Evolutionary conservation across 1,139 yeast genomes (phyloP).

Genomic region (Lodderomyces margitis): DNA sequence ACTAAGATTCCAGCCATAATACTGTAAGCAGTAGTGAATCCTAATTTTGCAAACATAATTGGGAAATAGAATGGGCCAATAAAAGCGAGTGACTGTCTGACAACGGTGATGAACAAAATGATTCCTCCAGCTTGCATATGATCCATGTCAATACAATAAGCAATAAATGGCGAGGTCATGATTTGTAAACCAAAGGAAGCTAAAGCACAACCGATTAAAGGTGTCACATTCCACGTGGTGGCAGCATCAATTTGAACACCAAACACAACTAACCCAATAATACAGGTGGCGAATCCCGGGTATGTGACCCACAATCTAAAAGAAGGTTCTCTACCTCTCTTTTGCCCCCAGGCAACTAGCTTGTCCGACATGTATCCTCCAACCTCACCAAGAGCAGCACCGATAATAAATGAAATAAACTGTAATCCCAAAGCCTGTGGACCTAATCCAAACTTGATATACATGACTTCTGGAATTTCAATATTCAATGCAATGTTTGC

Average conservation of each 20-base stretch:
- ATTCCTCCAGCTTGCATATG: constrained; percentile 15
- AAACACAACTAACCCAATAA: constrained; percentile 19
- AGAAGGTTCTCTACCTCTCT: constrained; percentile 11
- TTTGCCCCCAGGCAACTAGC: constrained; percentile 16
- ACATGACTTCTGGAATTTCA: constrained; percentile 19
- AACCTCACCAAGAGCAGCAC: constrained; percentile 20
- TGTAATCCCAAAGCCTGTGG: constrained; percentile 22
- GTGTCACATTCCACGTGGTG: constrained; percentile 17
- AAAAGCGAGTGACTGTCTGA: constrained; percentile 20
- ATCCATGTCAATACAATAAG: constrained; percentile 18
- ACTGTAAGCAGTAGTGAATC: constrained; percentile 18
- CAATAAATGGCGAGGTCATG: constrained; percentile 19
- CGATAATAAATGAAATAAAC: constrained; percentile 19
- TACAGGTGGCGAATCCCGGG: constrained; percentile 18
- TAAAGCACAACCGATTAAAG: constrained; percentile 19
- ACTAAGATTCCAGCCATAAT: constrained; percentile 18
- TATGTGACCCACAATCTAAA: constrained; percentile 20
- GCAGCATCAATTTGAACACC: constrained; percentile 17
- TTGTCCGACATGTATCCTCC: constrained; percentile 21
- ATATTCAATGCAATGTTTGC: constrained; percentile 23
- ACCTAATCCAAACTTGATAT: constrained; percentile 17
- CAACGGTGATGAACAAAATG: constrained; percentile 19
- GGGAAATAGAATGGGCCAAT: constrained; percentile 24
- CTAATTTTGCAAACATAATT: constrained; percentile 17
- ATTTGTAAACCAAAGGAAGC: constrained; percentile 20